These are phyloP conservation scores for Casuarina cunninghamiana DNA, from an alignment of 306 rosid species.

Conservation along the genomic window DNA sequence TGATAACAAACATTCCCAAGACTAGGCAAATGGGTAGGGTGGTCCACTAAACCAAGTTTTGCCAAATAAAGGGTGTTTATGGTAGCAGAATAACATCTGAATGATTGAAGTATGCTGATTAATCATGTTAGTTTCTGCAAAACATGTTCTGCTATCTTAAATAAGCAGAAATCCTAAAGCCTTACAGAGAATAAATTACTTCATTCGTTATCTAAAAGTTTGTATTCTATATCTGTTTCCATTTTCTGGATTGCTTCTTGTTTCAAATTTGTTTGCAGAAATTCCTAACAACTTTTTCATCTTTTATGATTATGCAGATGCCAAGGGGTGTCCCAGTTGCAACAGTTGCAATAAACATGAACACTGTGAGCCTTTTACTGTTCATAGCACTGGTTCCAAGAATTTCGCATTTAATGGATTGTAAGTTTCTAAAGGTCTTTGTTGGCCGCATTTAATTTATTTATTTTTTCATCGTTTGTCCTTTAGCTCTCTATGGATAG, in stretches of 20 bases:
- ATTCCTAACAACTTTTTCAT: neutral
- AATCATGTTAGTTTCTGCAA: too few species aligned
- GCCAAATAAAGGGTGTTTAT: neutral
- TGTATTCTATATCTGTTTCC: neutral
- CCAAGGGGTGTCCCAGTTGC: constrained; percentile 91
- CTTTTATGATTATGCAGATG: constrained; percentile 50
- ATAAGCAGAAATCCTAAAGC: neutral
- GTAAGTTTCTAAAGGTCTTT: too few species aligned
- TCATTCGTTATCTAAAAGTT: neutral
- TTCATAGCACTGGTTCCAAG: too few species aligned
- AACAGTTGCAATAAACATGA: constrained; percentile 77
- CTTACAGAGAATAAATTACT: neutral
- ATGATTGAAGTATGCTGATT: neutral
- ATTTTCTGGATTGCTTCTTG: neutral
- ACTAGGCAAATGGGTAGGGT: neutral
- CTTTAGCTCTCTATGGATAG: too few species aligned
- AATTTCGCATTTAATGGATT: too few species aligned
- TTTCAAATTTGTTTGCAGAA: neutral
- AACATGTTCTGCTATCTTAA: neutral
- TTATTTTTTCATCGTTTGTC: too few species aligned
- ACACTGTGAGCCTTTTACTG: too few species aligned
- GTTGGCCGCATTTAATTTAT: too few species aligned
- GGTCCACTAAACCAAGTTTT: neutral
- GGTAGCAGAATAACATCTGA: neutral
- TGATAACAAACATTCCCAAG: too few species aligned